Evolutionary conservation across 192 early-diverging fungal genomes (phyloP).

Genomic region (Coemansia aciculifera): DNA sequence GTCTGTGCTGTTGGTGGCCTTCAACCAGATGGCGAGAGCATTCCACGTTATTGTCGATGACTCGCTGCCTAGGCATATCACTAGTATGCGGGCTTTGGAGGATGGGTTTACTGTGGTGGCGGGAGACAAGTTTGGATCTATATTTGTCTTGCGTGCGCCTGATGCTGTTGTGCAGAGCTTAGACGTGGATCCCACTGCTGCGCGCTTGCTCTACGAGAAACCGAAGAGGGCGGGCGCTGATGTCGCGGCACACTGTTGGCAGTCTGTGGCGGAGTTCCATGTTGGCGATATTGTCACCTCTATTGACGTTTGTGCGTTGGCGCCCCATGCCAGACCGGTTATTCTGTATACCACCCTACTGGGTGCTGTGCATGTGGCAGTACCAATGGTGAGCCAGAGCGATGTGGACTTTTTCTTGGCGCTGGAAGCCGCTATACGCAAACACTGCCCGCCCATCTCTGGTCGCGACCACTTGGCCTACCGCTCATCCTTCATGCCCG

Average conservation of each 20-base stretch:
- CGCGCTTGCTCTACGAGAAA: slow-evolving; percentile 77
- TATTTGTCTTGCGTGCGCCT: slow-evolving; percentile 73
- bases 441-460: slow-evolving; percentile 71
- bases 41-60: slow-evolving; percentile 95
- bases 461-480: slow-evolving; percentile 89
- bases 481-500: slow-evolving; percentile 80
- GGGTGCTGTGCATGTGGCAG: slow-evolving; percentile 79
- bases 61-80: slow-evolving; percentile 83
- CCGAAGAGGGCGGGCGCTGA: slow-evolving; percentile 75
- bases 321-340: slow-evolving; percentile 83
- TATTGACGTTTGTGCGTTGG: slow-evolving; percentile 72
- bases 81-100: slow-evolving; percentile 67
- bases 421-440: slow-evolving; percentile 87
- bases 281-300: slow-evolving; percentile 87
- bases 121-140: slow-evolving; percentile 97
- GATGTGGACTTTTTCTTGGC: slow-evolving; percentile 93
- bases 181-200: slow-evolving; percentile 74
- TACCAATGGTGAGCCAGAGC: slow-evolving; percentile 85
- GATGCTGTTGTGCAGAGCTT: slow-evolving; percentile 65
- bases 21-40: slow-evolving; percentile 70
- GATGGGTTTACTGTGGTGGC: slow-evolving; percentile 92
- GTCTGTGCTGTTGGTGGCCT: slow-evolving; percentile 77
- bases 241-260: slow-evolving; percentile 59
- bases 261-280: slow-evolving; percentile 75
- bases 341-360: slow-evolving; percentile 86